phyloP scores from a whole-genome alignment of 2,329 filamentous ascomycete genomes.

The Xylaria sp. region DNA sequence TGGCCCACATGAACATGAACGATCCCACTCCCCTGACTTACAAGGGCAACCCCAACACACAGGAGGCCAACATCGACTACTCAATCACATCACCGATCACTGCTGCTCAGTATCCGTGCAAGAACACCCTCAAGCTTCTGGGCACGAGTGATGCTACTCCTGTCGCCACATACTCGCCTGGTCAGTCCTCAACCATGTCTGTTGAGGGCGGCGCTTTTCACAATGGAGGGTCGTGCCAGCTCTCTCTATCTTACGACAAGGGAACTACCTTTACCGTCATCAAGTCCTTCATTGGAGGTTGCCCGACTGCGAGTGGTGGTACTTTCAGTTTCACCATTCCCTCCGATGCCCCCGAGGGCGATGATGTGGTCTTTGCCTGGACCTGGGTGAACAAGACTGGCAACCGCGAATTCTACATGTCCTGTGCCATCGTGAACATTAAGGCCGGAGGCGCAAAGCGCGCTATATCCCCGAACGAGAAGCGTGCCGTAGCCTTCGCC shows the following conservation, averaged over 20 bases:
- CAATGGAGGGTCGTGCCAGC: constrained; percentile 79
- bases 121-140: constrained; percentile 66
- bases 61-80: constrained; percentile 69
- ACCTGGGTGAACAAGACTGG: constrained; percentile 81
- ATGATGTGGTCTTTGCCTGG: constrained; percentile 77
- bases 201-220: constrained; percentile 72
- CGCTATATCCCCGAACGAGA: constrained; percentile 39
- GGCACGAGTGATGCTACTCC: constrained; percentile 62
- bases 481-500: constrained; percentile 59
- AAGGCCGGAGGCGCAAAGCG: constrained; percentile 51
- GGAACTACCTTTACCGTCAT: constrained; percentile 75
- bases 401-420: constrained; percentile 89
- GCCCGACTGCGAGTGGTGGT: constrained; percentile 56
- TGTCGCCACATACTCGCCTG: constrained; percentile 71
- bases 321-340: constrained; percentile 76
- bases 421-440: constrained; percentile 79
- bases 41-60: constrained; percentile 61
- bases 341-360: constrained; percentile 64
- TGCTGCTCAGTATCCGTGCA: constrained; percentile 79
- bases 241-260: constrained; percentile 78
- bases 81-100: constrained; percentile 76
- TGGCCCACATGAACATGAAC: constrained; percentile 68
- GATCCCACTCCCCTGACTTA: constrained; percentile 64
- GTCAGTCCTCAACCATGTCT: constrained; percentile 70
- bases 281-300: constrained; percentile 51